These are phyloP conservation scores for Penicillium fuscoglaucum DNA, from an alignment of 2,329 filamentous ascomycete genomes.

Conservation along the genomic window DNA sequence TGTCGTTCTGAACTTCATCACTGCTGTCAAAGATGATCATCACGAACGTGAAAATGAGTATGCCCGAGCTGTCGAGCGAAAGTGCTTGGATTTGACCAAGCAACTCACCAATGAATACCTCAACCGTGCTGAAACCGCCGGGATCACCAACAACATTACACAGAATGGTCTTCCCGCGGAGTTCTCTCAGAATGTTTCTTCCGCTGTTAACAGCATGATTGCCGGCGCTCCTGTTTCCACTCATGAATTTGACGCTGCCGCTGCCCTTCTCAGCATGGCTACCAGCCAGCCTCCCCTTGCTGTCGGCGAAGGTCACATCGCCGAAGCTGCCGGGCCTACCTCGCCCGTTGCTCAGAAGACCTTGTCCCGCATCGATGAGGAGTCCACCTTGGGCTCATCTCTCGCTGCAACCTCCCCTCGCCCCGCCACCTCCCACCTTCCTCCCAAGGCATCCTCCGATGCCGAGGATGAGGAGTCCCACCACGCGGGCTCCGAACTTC, in stretches of 20 bases:
- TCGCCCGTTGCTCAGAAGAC: constrained; percentile 1
- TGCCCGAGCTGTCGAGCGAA: constrained; percentile 10
- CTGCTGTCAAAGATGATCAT: constrained; percentile 16
- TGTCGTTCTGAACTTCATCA: constrained; percentile 22
- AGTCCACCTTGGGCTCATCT: constrained; percentile 8
- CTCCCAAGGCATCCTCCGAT: neutral
- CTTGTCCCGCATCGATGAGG: constrained; percentile 8
- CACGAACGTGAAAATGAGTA: constrained; percentile 4
- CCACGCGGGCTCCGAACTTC: constrained; percentile 3
- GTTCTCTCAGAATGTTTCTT: constrained; percentile 4
- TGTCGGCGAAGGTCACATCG: constrained; percentile 3
- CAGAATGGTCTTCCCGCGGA: neutral
- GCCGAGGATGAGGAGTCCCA: neutral
- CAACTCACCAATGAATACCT: constrained; percentile 15
- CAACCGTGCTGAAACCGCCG: neutral
- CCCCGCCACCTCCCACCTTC: neutral
- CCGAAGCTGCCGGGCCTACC: constrained; percentile 1
- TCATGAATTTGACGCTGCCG: constrained; percentile 18
- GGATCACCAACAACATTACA: neutral
- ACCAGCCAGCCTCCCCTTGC: neutral
- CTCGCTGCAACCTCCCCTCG: constrained; percentile 4
- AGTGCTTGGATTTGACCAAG: constrained; percentile 11
- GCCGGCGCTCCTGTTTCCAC: constrained; percentile 1
- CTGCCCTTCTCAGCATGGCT: constrained; percentile 17
- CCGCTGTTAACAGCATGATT: constrained; percentile 10